phyloP scores from a whole-genome alignment of 306 rosid species.

The Erythrophleum fordii region DNA sequence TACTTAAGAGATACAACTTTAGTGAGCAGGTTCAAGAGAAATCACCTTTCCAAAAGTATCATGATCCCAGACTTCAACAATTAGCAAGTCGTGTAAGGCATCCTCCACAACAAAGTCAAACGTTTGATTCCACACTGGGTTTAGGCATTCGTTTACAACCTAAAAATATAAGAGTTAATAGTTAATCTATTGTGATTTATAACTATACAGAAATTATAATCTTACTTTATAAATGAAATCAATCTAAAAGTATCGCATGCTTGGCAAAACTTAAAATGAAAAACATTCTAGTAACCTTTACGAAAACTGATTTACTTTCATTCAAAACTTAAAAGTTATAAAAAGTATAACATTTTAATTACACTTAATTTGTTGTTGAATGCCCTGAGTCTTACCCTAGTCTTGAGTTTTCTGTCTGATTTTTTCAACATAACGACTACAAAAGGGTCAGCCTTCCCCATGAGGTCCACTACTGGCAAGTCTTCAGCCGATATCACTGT shows the following conservation, averaged over 20 bases:
- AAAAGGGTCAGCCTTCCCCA: conserved; percentile 96
- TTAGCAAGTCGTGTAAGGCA: conserved; percentile 84
- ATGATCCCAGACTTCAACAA: conserved; percentile 86
- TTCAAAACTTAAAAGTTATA: background rate
- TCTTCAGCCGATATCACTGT: conserved; percentile 92
- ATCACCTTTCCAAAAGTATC: conserved; percentile 95
- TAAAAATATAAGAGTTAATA: conserved; percentile 38
- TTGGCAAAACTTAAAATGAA: conserved; percentile 18
- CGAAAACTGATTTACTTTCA: background rate
- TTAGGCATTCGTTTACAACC: conserved; percentile 83
- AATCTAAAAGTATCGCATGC: background rate
- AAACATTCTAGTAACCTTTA: background rate
- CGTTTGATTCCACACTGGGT: conserved; percentile 96
- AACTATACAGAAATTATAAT: background rate
- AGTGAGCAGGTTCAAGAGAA: conserved; percentile 19
- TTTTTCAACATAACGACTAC: conserved; percentile 80
- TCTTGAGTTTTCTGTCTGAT: conserved; percentile 71
- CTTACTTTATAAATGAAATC: background rate
- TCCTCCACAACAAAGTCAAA: conserved; percentile 97
- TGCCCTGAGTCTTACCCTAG: conserved; percentile 69
- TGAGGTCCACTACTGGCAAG: conserved; percentile 73
- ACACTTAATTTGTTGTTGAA: background rate
- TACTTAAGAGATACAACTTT: conserved; percentile 11
- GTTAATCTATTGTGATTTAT: background rate
- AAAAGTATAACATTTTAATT: background rate